Evolutionary conservation across 441 rosid genomes (phyloP), one percentile per base, ranked within the genome.

Genomic region (Viola pubescens): DNA sequence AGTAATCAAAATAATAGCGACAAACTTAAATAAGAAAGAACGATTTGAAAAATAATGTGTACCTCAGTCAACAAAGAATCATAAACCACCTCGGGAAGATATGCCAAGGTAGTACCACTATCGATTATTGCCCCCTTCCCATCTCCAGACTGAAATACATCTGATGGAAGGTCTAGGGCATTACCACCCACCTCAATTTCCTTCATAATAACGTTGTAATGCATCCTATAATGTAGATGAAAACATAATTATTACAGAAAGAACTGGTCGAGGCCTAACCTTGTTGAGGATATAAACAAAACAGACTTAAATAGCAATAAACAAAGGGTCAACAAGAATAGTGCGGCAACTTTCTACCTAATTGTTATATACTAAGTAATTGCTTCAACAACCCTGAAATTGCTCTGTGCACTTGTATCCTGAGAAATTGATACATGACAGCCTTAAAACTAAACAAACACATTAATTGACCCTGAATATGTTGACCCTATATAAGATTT

Each of bases 71-170:
- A 61, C 67, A 92, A 3, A 42, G 82, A 61, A 19, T 81, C 69
- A 70, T 69, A 89, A 54, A 89, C 76, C 39, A 50, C 61, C 5
- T 61, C 64, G 4, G 98, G 97, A 68, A 92, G 83, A 78, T 87
- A 92, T 60, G 91, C 86, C 75, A 92, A 70, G 60, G 97, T 87
- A 54, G 98, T 92, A 64, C 98, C 98, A 67, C 97, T 87, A 60
- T 89, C 98, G 41, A 92, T 70, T 71, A 92, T 86, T n/a, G 96
- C 79, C 75, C 86, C 94, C 62, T 59, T 84, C 38, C 49, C 72
- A 48, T 77, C 82, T 66, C 85, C 86, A 16, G 70, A 46, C 50
- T 73, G 82, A 70, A 86, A 80, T 37, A 69, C 46, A 75, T 77
- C 78, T 57, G 86, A 63, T 40, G 94, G 78, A 71, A 87, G 72